phyloP scores from a whole-genome alignment of 495 filamentous ascomycete genomes.

The Aspergillus sparsus region DNA sequence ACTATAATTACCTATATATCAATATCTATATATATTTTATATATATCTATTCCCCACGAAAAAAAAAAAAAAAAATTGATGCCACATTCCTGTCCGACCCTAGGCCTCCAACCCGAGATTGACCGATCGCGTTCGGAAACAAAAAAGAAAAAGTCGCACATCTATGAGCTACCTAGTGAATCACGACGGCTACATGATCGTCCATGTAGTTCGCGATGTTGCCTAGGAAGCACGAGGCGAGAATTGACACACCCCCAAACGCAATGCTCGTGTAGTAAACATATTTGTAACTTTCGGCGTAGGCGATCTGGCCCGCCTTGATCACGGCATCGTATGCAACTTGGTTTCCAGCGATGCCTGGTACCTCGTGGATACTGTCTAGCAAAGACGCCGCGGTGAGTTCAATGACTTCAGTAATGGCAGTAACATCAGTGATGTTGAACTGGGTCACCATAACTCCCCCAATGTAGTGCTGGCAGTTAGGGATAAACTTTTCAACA shows the following conservation, averaged over 20 bases:
- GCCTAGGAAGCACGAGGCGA: slow-evolving; percentile 63
- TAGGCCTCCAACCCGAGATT: too few species aligned
- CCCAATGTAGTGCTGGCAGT: slow-evolving; percentile 53
- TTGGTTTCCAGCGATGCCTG: slow-evolving; percentile 57
- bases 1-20: too few species aligned
- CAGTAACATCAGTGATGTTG: slow-evolving; percentile 51
- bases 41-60: too few species aligned
- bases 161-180: too few species aligned
- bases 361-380: slow-evolving; percentile 51
- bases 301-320: slow-evolving; percentile 61
- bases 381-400: slow-evolving; percentile 61
- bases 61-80: too few species aligned
- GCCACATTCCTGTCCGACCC: too few species aligned
- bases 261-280: slow-evolving; percentile 69
- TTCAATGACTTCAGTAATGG: slow-evolving; percentile 50
- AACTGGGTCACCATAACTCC: slow-evolving; percentile 53
- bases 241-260: slow-evolving; percentile 62
- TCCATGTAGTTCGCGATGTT: slow-evolving; percentile 67
- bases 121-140: too few species aligned
- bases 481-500: slow-evolving; percentile 60
- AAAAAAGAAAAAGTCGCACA: too few species aligned
- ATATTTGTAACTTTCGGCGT: slow-evolving; percentile 63
- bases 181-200: slow-evolving; percentile 67
- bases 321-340: slow-evolving; percentile 59
- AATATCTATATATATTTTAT: too few species aligned